Conservation (phyloP, 768 basidiomycete species). For the Cystobasidium ongulense region DNA sequence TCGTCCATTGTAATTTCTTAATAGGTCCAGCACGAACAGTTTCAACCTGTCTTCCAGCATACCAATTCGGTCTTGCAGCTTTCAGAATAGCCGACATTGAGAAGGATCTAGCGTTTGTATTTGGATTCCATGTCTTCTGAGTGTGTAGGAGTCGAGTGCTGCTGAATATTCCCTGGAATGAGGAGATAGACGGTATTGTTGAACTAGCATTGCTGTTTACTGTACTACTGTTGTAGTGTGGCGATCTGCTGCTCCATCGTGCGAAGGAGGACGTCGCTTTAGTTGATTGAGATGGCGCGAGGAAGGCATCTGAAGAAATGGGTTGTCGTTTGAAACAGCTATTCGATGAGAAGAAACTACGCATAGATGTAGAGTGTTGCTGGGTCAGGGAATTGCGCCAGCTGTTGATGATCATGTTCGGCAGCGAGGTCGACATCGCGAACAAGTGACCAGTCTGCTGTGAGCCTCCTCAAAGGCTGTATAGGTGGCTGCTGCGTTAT, state of each 20-base stretch:
- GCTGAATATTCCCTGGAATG: not conserved
- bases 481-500: too few species aligned
- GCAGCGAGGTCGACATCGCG: not conserved
- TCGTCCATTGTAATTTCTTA: not conserved
- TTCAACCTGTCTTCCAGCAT: not conserved
- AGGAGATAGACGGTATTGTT: not conserved
- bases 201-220: not conserved
- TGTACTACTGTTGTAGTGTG: too few species aligned
- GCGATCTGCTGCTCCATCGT: not conserved
- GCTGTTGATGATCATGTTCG: not conserved
- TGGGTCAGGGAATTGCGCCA: not conserved
- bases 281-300: not conserved
- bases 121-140: not conserved
- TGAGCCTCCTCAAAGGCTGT: too few species aligned
- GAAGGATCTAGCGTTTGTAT: not conserved
- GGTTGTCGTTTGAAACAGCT: not conserved
- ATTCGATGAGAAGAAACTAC: not conserved
- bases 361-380: not conserved
- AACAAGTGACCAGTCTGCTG: too few species aligned
- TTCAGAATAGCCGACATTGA: not conserved
- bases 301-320: not conserved
- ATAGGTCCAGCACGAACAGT: slow-evolving; percentile 3
- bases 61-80: slow-evolving; percentile 18
- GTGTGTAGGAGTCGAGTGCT: not conserved
- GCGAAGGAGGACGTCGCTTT: not conserved